These are phyloP conservation scores for Salix dunnii DNA, from an alignment of 345 rosid genomes.

Conservation along the genomic window DNA sequence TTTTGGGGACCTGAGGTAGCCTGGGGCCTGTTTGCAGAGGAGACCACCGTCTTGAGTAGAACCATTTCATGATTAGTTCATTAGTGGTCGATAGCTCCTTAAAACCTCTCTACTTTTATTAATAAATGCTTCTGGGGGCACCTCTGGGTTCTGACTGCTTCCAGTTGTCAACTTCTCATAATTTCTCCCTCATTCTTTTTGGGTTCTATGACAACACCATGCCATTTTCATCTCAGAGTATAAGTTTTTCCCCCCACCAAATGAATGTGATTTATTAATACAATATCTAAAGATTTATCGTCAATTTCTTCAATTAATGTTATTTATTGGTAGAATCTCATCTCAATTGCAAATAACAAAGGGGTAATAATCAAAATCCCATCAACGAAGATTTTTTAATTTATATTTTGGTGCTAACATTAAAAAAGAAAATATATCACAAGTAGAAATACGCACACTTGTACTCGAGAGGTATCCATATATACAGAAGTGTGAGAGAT, in stretches of 20 bases:
- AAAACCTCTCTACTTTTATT: slow-evolving; percentile 21
- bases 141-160: not conserved
- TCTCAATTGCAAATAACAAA: no score
- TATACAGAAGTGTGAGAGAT: no score
- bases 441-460: no score
- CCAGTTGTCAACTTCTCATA: not conserved
- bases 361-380: no score
- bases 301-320: not conserved
- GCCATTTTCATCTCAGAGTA: not conserved
- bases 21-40: slow-evolving; percentile 8
- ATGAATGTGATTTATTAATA: no score
- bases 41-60: slow-evolving; percentile 12
- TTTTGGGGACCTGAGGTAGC: not conserved
- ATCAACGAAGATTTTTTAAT: no score
- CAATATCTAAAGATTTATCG: not conserved
- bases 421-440: no score
- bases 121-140: slow-evolving; percentile 22
- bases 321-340: no score
- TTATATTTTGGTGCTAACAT: no score
- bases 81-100: slow-evolving; percentile 34
- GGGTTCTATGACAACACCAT: not conserved
- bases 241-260: no score
- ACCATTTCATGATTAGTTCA: slow-evolving; percentile 39
- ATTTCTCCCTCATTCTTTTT: not conserved
- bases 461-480: no score